Evolutionary conservation across 495 filamentous ascomycete genomes (phyloP), one percentile per base, ranked within the genome.

Genomic region (Hyaloscypha variabilis): DNA sequence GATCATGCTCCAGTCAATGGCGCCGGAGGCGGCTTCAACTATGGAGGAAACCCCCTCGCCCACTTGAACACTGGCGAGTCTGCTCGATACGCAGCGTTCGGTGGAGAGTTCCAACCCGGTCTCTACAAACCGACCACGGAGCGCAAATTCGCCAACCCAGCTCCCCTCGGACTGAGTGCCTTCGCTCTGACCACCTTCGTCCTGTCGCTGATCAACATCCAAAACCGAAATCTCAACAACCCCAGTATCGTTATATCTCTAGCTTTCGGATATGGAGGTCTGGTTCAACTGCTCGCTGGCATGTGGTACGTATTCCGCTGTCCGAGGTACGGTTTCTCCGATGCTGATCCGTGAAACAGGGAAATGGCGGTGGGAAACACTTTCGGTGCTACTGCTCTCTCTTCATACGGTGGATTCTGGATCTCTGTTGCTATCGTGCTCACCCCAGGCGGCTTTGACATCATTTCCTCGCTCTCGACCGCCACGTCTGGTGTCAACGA

Each of bases 151-250:
- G 92, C 83, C 81, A 94, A 94, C 77, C 91, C 92, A 25, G 94
- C 91, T 53, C 94, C 94, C 46, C 84, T 97, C 49, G 91, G 91
- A 70, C 86, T 95, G 63, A 85, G 81, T 61, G 95, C 91, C 82
- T 98, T 98, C 85, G 95, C 94, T 66, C 82, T 97, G 74, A 98
- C 94, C 62, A 97, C 95, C 57, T 97, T 97, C 77, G 90, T 97
- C 31, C 85, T 99, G 60, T 93, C 91, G 49, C 78, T 86, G 63
- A 85, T 98, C 82, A 98, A 97, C 83, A 79, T 93, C 74, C 77
- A 82, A 34, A 81, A 91, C 3, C 85, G 87, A 13, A 79, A 79
- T 66, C 77, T 93, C 62, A 72, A 63, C 3, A 71, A 67, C 24
- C 90, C 89, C 60, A 92, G 88, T 76, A 83, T 94, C 52, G 90